These are phyloP conservation scores for Rhexocercosporidium sp. DNA, from an alignment of 2,329 filamentous ascomycete species.

Conservation along the genomic window DNA sequence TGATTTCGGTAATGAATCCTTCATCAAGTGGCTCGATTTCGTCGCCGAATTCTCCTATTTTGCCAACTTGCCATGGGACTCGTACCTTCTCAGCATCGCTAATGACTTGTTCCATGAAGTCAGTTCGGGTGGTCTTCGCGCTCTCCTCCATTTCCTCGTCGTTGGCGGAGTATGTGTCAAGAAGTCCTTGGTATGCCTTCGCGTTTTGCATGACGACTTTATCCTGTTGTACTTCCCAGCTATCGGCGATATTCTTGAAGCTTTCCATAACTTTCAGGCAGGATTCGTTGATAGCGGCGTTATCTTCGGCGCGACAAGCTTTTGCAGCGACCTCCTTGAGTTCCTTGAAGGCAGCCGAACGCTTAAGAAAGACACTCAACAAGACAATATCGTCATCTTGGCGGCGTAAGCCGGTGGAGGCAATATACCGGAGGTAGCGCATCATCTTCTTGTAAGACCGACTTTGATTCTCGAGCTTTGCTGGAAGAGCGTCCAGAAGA, in stretches of 20 bases:
- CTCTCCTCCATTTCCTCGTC: constrained; percentile 12
- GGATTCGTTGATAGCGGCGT: constrained; percentile 16
- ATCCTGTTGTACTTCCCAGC: constrained; percentile 22
- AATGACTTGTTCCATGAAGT: constrained; percentile 14
- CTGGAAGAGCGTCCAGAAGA: constrained; percentile 25
- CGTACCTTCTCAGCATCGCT: constrained; percentile 26
- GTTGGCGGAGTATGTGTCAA: constrained; percentile 2
- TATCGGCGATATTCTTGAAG: constrained; percentile 23
- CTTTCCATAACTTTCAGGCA: constrained; percentile 24
- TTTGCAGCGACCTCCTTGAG: constrained; percentile 26
- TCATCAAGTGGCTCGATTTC: constrained; percentile 28
- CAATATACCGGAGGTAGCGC: constrained; percentile 28
- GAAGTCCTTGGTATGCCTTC: constrained; percentile 25
- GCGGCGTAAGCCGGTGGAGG: constrained; percentile 21
- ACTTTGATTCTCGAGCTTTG: constrained; percentile 23
- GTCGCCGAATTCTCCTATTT: constrained; percentile 24
- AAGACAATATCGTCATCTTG: constrained; percentile 29
- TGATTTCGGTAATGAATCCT: constrained; percentile 24
- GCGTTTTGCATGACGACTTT: constrained; percentile 27
- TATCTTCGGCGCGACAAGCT: constrained; percentile 21
- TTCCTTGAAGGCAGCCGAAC: constrained; percentile 30
- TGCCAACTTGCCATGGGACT: constrained; percentile 31
- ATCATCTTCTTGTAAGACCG: constrained; percentile 30
- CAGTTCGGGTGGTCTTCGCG: constrained; percentile 10
- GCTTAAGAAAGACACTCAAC: constrained; percentile 32